These are phyloP conservation scores for Phytophthora brassicae DNA, from an alignment of 352 stramenopile species.

Conservation along the genomic window DNA sequence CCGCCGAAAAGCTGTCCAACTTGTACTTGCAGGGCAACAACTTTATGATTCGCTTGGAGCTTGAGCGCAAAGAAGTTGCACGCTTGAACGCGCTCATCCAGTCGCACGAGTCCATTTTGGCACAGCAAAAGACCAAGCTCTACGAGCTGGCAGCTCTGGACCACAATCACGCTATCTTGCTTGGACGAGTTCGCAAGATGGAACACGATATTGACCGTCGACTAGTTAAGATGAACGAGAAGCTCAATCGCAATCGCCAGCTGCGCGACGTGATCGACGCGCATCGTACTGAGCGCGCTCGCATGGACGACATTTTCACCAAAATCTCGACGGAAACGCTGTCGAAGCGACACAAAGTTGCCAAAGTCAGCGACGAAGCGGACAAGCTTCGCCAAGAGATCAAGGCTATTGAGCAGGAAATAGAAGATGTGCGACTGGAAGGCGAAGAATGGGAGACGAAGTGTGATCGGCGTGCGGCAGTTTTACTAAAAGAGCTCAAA, in stretches of 20 bases:
- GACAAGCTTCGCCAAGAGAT: conserved; percentile 64
- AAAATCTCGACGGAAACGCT: conserved; percentile 69
- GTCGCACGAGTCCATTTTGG: conserved; percentile 56
- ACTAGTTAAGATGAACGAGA: conserved; percentile 85
- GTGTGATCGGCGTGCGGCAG: conserved; percentile 51
- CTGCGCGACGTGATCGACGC: conserved; percentile 66
- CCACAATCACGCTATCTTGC: conserved; percentile 64
- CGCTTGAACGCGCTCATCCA: conserved; percentile 69
- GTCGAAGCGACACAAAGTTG: conserved; percentile 57
- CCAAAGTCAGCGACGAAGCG: conserved; percentile 45
- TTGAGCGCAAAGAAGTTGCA: conserved; percentile 74
- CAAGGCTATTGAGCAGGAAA: conserved; percentile 50
- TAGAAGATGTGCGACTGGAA: conserved; percentile 56
- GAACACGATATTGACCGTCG: conserved; percentile 82
- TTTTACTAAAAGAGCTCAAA: conserved; percentile 70
- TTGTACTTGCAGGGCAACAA: conserved; percentile 83
- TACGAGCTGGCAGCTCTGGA: conserved; percentile 74
- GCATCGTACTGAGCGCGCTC: conserved; percentile 65
- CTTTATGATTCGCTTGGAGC: conserved; percentile 74
- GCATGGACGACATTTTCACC: conserved; percentile 76
- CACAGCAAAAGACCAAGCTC: conserved; percentile 73
- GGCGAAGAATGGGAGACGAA: conserved; percentile 63
- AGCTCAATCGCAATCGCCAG: conserved; percentile 65
- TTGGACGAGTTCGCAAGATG: conserved; percentile 73
- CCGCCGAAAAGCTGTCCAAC: conserved; percentile 75